Base-by-base conservation (phyloP, 2,329 filamentous ascomycete genomes). In the Nothophaeocryptopus gaeumannii region DNA sequence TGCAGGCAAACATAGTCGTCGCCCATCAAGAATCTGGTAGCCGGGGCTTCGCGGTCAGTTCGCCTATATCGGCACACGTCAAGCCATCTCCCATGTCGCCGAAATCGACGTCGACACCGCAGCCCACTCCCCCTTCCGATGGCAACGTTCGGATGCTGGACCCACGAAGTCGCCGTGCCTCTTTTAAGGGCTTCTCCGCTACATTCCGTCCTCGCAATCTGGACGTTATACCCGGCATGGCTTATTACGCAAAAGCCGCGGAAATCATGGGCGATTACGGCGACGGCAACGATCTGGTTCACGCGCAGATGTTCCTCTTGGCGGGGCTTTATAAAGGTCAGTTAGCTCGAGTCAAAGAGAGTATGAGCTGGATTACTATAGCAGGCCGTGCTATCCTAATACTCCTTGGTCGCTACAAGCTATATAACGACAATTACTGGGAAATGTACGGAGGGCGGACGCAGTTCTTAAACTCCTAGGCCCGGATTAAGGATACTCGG, bases 311-410 rank as follows among this genome's bases (percentile, higher is more conserved):
- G 7, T 84, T 85, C 60, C 81, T 97, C 15, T 78, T 97, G 39
- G 89, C 89, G 12, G 89, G 89, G 2, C 72, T 99, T 5, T 99
- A 96, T 66, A 85, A 91, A 55, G 90, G 89, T 2, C 93, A 97
- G 67, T 74, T 96, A 20, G 91, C 85, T 0, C 81, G 92, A 41
- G 87, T 95, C 0, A 76, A 96, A 59, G 89, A 96, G 65, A 97
- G 92, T 63, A 91, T 83, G 74, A 80, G 76, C 50, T 86, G 82
- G 81, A 83, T 85, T 53, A 78, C 73, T 35, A 78, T 79, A 60
- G 82, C 82, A 5, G 80, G 80, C 39, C 73, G 80, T 47, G 78
- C 79, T 8, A 78, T 77, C 40, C 82, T 89, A 60, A 82, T 89
- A 12, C 82, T 96, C 29, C 80, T 96, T 56, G 81, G 89, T 71